These are phyloP conservation scores for Candida xyloterini DNA, from an alignment of 805 yeast genomes.

Conservation along the genomic window DNA sequence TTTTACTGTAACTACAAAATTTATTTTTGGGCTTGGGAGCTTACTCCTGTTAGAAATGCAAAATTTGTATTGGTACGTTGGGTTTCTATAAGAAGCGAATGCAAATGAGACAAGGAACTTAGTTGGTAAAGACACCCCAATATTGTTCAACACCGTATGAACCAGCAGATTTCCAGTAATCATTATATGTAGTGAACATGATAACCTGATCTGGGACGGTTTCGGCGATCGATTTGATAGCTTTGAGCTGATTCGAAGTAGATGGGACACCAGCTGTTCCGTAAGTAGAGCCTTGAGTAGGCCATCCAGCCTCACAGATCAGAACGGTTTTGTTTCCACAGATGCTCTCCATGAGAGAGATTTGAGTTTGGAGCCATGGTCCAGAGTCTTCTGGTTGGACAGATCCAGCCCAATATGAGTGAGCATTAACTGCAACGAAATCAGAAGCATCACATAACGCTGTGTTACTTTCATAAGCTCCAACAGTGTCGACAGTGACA, in stretches of 20 bases:
- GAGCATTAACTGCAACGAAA: conserved; percentile 64
- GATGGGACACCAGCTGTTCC: conserved; percentile 55
- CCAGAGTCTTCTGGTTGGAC: conserved; percentile 53
- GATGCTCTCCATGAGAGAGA: conserved; percentile 39
- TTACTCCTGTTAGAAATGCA: conserved; percentile 1
- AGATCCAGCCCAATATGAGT: conserved; percentile 62
- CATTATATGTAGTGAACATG: conserved; percentile 61
- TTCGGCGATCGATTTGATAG: conserved; percentile 47
- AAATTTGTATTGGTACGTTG: background rate
- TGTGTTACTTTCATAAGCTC: conserved; percentile 53
- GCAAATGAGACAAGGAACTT: conserved; percentile 6
- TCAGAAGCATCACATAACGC: conserved; percentile 55
- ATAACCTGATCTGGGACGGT: conserved; percentile 48
- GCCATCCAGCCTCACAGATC: conserved; percentile 71
- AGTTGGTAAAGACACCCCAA: conserved; percentile 48
- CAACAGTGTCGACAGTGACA: conserved; percentile 63
- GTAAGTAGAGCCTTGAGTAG: conserved; percentile 53
- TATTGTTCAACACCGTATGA: conserved; percentile 55
- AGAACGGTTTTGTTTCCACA: conserved; percentile 53
- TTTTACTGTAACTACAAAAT: too few relatives aligned
- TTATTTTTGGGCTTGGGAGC: background rate
- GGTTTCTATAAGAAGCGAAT: conserved; percentile 8
- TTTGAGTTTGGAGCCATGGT: conserved; percentile 47
- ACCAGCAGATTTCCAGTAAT: conserved; percentile 60
- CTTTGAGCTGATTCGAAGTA: conserved; percentile 46